Evolutionary conservation across 495 filamentous ascomycete species (phyloP), one percentile per base, ranked within the genome.

Genomic region (Penicillium turbatum): DNA sequence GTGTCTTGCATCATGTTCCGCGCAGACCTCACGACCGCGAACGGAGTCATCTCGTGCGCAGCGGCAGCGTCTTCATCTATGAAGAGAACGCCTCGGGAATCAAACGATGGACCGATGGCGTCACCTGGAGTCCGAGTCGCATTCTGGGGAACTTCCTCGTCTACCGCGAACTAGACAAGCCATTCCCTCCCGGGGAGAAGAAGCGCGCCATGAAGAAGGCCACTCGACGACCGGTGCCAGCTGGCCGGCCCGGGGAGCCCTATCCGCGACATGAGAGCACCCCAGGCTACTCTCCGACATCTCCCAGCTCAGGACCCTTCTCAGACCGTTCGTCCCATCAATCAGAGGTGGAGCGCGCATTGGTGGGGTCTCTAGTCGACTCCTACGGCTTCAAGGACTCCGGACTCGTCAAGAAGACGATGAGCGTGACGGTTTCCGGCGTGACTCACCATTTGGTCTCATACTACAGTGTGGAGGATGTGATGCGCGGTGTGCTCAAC

Each of bases 41-140:
- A 63, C 82, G 91, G 32, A 70, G 73, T 8, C 66, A 76, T 13
- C 75, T 92, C 36, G 92, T 96, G 60, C 80, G 77, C 52, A 95
- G 89, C 62, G 92, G 92, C 19, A 85, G 86, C 48, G 81, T 95
- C 10, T 92, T 96, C 66, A 87, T 96, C 57, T 96, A 95, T 69
- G 88, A 93, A 63, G 89, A 95, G 64, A 83, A 87, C 50, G 83
- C 87, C 1, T 92, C 90, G 1, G 88, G 88, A 2, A 95, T 96
- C 69, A 95, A 92, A 72, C 80, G 92, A 36, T 96, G 92, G 92
- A 96, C 92, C 0, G 92, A 97, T 65, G 90, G 90, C 2, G 79
- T 88, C 11, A 82, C 83, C 15, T 96, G 92, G 92, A 92, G 88
- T 61, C 90, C 92, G 0, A 95, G 90, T 66, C 85, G 92, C 13